These are phyloP conservation scores for Furculomyces boomerangus DNA, from an alignment of 371 early-diverging fungal genomes.

Conservation along the genomic window DNA sequence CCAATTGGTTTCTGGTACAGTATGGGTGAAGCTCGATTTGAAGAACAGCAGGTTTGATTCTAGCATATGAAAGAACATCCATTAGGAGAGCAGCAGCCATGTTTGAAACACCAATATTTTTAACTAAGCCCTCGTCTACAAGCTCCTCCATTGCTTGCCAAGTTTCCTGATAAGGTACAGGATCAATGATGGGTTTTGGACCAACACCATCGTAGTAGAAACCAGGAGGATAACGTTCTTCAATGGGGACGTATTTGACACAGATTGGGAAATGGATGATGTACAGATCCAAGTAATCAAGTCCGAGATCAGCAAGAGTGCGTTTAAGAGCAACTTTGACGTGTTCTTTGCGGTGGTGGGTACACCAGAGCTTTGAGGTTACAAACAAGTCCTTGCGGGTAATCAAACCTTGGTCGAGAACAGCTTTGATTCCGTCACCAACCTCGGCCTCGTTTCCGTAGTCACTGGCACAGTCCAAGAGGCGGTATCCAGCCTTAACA, in stretches of 20 bases:
- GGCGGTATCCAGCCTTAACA: slow-evolving; percentile 13
- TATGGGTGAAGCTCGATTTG: slow-evolving; percentile 87
- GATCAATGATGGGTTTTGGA: not conserved
- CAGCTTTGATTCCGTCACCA: not conserved
- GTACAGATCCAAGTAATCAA: slow-evolving; percentile 79
- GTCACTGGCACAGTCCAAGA: slow-evolving; percentile 26
- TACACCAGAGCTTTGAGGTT: slow-evolving; percentile 89
- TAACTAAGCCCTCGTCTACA: slow-evolving; percentile 39
- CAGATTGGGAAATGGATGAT: slow-evolving; percentile 62
- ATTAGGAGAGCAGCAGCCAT: slow-evolving; percentile 39
- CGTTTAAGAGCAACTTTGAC: slow-evolving; percentile 38
- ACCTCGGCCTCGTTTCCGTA: slow-evolving; percentile 25
- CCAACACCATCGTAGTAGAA: slow-evolving; percentile 7
- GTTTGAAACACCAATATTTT: slow-evolving; percentile 46
- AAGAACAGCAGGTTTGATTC: slow-evolving; percentile 61
- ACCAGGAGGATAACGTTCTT: slow-evolving; percentile 8
- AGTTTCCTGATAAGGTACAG: not conserved
- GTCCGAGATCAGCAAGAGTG: slow-evolving; percentile 49
- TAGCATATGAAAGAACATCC: slow-evolving; percentile 39
- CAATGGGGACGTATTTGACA: slow-evolving; percentile 12
- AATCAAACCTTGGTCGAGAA: slow-evolving; percentile 7
- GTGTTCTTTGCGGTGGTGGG: slow-evolving; percentile 45
- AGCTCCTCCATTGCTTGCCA: slow-evolving; percentile 38
- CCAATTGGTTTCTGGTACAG: slow-evolving; percentile 47
- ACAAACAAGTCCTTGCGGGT: slow-evolving; percentile 48